Evolutionary conservation across 768 basidiomycete species (phyloP), one percentile per base, ranked within the genome.

Genomic region (Mycena kentingensis): DNA sequence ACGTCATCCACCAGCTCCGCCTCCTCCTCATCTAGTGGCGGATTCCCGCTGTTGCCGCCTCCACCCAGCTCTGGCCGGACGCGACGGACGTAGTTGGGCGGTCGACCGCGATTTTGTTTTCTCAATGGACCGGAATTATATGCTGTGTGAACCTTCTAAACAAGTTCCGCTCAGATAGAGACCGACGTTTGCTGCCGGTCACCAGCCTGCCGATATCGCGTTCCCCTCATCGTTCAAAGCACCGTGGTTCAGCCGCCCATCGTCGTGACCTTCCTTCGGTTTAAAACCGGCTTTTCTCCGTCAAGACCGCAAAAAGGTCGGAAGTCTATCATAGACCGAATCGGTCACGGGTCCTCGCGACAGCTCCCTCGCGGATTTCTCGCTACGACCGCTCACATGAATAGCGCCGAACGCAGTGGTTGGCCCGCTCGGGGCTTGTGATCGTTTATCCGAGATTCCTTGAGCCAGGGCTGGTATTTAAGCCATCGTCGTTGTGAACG

Each of bases 1-100:
- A 26, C 52, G 2, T 21, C 53, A 7, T 22, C 53, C 18, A 42
- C 71, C 73, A 19, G 56, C 55, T 36, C 65, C 10, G 61, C 63
- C 22, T 66, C 58, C 21, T 54, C 49, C 27, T 64, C 66, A 24
- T 56, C 55, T 31, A 58, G 64, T 21, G 57, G 66, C 28, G 61
- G 66, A 22, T 57, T 90, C 39, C 88, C 90, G 7, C 73, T 92
- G n/a, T 70, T 93, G 29, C 90, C 91, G 3, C 91, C 90, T n/a
- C 90, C 90, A 5, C 90, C 90, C 8, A 81, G 82, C 65, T 78
- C 78, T n/a, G 72, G 72, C 28, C 81, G 75, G 69, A 78, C 69
- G 60, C 75, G 75, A 38, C n/a, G 69, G 49, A 63, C 69, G 62
- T 42, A 42, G 41, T 24, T 24, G 25, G 18, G 41, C 22, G 27